A percentile compares a stretch with the other conserved stretches of the same genome.
These are phyloP conservation scores for Umbilicaria muhlenbergii DNA, from an alignment of 495 filamentous ascomycete species.

Conservation along the genomic window DNA sequence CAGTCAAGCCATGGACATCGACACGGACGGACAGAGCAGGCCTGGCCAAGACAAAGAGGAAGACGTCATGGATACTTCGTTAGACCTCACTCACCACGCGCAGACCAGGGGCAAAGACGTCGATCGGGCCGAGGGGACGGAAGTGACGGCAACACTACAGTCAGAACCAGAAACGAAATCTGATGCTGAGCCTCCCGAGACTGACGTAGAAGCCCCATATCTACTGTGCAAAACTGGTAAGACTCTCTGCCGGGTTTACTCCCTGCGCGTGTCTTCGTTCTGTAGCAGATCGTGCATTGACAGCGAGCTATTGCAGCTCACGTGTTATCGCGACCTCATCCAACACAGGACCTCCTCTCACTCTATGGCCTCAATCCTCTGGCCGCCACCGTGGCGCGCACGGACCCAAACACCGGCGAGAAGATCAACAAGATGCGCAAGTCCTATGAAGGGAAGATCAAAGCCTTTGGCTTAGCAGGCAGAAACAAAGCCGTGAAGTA, in stretches of 20 bases:
- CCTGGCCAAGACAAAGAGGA: constrained; percentile 1
- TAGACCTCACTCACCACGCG: constrained; percentile 1
- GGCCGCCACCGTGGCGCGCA: constrained; percentile 47
- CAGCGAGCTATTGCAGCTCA: too few relatives aligned
- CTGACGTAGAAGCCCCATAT: too few relatives aligned
- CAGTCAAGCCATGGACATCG: constrained; percentile 15
- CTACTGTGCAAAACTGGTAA: too few relatives aligned
- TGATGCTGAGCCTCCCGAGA: too few relatives aligned
- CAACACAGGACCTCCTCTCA: constrained; percentile 44
- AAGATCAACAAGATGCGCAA: constrained; percentile 63
- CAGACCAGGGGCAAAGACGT: neutral
- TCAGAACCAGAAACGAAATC: too few relatives aligned
- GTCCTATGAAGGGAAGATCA: constrained; percentile 58
- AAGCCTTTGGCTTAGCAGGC: constrained; percentile 43
- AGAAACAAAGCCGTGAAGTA: constrained; percentile 43
- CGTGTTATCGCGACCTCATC: constrained; percentile 27
- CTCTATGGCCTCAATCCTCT: constrained; percentile 44
- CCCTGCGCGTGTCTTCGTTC: too few relatives aligned
- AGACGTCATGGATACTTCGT: constrained; percentile 9
- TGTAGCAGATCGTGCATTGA: too few relatives aligned
- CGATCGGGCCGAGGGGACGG: too few relatives aligned
- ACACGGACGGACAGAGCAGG: constrained; percentile 6
- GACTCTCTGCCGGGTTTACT: too few relatives aligned
- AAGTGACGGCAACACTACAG: too few relatives aligned
- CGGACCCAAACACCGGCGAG: constrained; percentile 46